Evolutionary conservation across 192 early-diverging fungal genomes (phyloP).

Genomic region (Diversispora eburnea): DNA sequence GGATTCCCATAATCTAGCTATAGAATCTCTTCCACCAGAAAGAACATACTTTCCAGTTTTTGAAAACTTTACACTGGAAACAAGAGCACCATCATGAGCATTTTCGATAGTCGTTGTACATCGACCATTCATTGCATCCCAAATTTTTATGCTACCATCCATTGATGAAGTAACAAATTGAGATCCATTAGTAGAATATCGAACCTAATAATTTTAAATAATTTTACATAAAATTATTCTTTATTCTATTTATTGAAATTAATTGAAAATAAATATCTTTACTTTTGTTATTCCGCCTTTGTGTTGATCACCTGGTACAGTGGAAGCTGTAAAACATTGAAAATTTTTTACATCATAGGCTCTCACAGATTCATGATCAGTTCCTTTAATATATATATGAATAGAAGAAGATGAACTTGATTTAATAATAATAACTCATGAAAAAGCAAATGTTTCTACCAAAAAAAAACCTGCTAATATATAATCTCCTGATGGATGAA

Average conservation of each 20-base stretch:
- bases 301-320: conserved; percentile 44
- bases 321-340: conserved; percentile 71
- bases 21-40: conserved; percentile 75
- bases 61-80: conserved; percentile 72
- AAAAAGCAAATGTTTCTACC: not conserved
- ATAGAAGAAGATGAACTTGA: not conserved
- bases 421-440: not conserved
- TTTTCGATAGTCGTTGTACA: conserved; percentile 71
- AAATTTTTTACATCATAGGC: conserved; percentile 84
- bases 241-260: conserved; percentile 4
- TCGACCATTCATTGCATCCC: conserved; percentile 75
- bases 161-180: conserved; percentile 73
- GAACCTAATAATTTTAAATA: conserved; percentile 49
- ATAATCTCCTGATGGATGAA: conserved; percentile 93
- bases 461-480: conserved; percentile 55
- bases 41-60: conserved; percentile 73
- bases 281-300: conserved; percentile 47
- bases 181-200: conserved; percentile 62
- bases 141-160: conserved; percentile 85
- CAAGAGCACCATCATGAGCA: conserved; percentile 75
- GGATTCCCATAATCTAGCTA: conserved; percentile 79
- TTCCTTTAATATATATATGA: conserved; percentile 40
- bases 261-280: not conserved
- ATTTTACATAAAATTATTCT: conserved; percentile 4
- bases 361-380: conserved; percentile 75